These are phyloP conservation scores for Aegilops longissima DNA, from an alignment of 176 grass and related monocot species.

Conservation along the genomic window DNA sequence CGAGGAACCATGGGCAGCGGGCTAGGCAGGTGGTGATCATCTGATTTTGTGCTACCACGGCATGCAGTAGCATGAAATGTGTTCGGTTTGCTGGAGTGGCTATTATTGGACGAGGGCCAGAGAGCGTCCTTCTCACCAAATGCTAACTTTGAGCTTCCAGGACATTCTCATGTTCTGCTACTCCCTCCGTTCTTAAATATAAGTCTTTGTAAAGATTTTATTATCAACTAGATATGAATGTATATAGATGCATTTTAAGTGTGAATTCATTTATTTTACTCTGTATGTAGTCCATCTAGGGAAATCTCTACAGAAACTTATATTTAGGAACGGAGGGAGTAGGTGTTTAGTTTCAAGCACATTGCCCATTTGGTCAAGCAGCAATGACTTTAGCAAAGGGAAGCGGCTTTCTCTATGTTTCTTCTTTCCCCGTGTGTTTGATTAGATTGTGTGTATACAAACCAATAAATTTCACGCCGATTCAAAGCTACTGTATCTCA, in stretches of 20 bases:
- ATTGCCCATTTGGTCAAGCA: slow-evolving; percentile 1
- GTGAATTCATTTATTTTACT: too few relatives aligned
- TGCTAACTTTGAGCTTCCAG: neutral
- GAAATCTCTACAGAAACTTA: too few relatives aligned
- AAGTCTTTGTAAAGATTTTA: too few relatives aligned
- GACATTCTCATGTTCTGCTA: neutral
- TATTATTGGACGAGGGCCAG: too few relatives aligned
- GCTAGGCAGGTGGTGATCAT: neutral
- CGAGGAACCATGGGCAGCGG: neutral
- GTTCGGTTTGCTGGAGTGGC: neutral
- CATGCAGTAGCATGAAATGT: neutral
- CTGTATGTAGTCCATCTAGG: too few relatives aligned
- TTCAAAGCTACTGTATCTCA: too few relatives aligned
- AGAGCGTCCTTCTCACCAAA: neutral
- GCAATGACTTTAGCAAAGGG: neutral
- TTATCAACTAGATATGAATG: too few relatives aligned
- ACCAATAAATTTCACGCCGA: too few relatives aligned
- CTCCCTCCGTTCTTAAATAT: too few relatives aligned
- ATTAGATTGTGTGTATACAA: too few relatives aligned
- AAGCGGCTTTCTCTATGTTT: neutral
- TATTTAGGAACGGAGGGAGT: too few relatives aligned
- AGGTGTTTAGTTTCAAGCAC: neutral
- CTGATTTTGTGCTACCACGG: neutral
- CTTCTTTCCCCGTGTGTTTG: neutral
- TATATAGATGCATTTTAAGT: too few relatives aligned